Percentiles rank a stretch among this genome's conserved stretches.
These are phyloP conservation scores for Ganoderma resinaceum DNA, from an alignment of 1,284 basidiomycete genomes.

Conservation along the genomic window DNA sequence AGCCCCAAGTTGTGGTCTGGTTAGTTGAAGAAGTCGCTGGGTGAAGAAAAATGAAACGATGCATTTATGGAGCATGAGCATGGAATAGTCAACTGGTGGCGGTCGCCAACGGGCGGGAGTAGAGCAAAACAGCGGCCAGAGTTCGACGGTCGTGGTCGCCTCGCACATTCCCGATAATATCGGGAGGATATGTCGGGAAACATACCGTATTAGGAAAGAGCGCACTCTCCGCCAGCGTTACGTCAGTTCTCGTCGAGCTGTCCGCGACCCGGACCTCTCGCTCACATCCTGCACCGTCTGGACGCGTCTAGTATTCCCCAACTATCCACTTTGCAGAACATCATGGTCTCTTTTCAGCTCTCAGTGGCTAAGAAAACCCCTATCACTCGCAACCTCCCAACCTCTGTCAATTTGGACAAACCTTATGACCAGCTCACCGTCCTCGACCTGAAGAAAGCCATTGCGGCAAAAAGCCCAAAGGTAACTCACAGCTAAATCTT, in stretches of 20 bases:
- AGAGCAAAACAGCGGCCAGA: background rate
- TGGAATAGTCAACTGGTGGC: too few relatives aligned
- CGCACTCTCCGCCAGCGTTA: background rate
- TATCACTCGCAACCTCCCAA: constrained; percentile 61
- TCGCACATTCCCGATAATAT: background rate
- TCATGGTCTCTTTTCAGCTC: constrained; percentile 71
- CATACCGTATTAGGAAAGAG: constrained; percentile 1
- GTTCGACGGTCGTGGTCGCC: background rate
- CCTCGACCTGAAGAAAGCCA: constrained; percentile 64
- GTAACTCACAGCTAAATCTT: constrained; percentile 44
- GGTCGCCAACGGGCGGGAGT: background rate
- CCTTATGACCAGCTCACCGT: constrained; percentile 56
- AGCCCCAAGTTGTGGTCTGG: background rate
- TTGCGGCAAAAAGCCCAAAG: constrained; percentile 63
- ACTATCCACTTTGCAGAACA: background rate
- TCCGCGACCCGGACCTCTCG: background rate
- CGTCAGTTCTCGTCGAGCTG: background rate
- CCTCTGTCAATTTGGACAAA: constrained; percentile 62
- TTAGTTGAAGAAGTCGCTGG: background rate
- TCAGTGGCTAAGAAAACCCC: constrained; percentile 52
- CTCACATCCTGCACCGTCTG: background rate
- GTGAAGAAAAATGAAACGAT: background rate
- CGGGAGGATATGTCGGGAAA: background rate
- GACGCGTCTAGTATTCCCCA: background rate
- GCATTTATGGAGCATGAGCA: background rate